Percentiles rank a stretch among this genome's conserved stretches.
Evolutionary conservation across 495 filamentous ascomycete genomes (phyloP).

Genomic region (Penicillium diatomitis): DNA sequence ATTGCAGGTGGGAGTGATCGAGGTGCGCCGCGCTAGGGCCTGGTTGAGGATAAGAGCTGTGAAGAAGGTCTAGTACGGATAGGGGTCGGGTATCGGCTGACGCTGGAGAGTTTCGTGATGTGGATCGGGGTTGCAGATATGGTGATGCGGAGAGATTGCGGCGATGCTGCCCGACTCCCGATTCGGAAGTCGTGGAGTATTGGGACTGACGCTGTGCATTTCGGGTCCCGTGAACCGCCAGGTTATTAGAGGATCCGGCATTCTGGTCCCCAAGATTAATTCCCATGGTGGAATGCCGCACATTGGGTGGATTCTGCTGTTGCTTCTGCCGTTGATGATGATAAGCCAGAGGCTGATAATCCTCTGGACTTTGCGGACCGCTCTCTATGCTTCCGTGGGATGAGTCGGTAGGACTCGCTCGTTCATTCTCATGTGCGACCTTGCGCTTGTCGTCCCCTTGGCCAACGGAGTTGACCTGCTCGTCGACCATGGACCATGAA

Average conservation of each 20-base stretch:
- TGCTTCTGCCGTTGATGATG: conserved; percentile 34
- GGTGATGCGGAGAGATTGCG: conserved; percentile 49
- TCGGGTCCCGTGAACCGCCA: conserved; percentile 48
- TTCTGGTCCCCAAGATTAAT: conserved; percentile 15
- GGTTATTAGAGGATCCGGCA: conserved; percentile 38
- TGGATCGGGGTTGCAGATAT: conserved; percentile 42
- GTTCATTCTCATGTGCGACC: conserved; percentile 19
- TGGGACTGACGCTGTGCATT: conserved; percentile 59
- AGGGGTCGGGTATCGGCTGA: conserved; percentile 70
- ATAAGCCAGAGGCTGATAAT: conserved; percentile 40
- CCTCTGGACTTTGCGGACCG: conserved; percentile 22
- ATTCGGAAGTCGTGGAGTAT: conserved; percentile 63
- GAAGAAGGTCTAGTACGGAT: conserved; percentile 81
- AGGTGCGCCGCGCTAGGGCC: conserved; percentile 61
- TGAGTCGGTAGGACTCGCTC: conserved; percentile 22
- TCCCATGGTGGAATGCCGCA: conserved; percentile 6
- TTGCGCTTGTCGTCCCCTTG: conserved; percentile 15
- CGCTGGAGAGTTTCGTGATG: conserved; percentile 48
- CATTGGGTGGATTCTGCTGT: conserved; percentile 6
- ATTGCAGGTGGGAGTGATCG: conserved; percentile 68
- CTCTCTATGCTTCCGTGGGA: conserved; percentile 36
- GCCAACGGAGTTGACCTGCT: conserved; percentile 16
- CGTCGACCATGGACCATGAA: conserved; percentile 33
- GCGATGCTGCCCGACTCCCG: conserved; percentile 38
- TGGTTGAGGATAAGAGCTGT: conserved; percentile 81